A percentile compares a stretch with the other conserved stretches of the same genome.
phyloP scores from a whole-genome alignment of 2,329 filamentous ascomycete genomes.

The Phoma sp. region DNA sequence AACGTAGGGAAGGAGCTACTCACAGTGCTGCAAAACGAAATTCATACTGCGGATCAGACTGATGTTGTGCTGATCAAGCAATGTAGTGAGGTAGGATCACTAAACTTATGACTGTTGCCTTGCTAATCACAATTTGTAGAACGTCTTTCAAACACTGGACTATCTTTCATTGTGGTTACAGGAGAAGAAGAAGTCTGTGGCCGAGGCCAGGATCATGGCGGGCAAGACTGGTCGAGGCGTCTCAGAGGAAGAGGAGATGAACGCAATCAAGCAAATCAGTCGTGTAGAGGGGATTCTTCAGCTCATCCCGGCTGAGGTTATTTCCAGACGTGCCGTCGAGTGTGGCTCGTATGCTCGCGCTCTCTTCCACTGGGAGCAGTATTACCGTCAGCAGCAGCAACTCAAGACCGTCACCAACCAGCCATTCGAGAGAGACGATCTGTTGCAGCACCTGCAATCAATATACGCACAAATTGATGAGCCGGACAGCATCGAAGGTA shows the following conservation, averaged over 20 bases:
- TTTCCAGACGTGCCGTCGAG: slow-evolving; percentile 85
- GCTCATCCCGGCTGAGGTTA: slow-evolving; percentile 73
- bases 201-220: slow-evolving; percentile 50
- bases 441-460: slow-evolving; percentile 81
- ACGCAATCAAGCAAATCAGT: slow-evolving; percentile 61
- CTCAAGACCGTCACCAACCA: slow-evolving; percentile 54
- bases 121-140: slow-evolving; percentile 58
- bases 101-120: not conserved
- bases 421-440: slow-evolving; percentile 61
- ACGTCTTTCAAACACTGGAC: slow-evolving; percentile 87
- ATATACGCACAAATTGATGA: slow-evolving; percentile 99
- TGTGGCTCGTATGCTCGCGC: slow-evolving; percentile 93
- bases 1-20: slow-evolving; percentile 77
- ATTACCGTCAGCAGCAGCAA: slow-evolving; percentile 67
- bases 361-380: slow-evolving; percentile 92
- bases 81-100: slow-evolving; percentile 77
- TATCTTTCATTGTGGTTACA: slow-evolving; percentile 92
- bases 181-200: slow-evolving; percentile 66
- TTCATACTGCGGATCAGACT: slow-evolving; percentile 59
- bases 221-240: slow-evolving; percentile 53
- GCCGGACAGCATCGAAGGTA: slow-evolving; percentile 93
- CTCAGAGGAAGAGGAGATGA: slow-evolving; percentile 58
- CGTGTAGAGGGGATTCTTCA: slow-evolving; percentile 75
- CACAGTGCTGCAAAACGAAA: slow-evolving; percentile 71
- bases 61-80: slow-evolving; percentile 79